Evolutionary conservation across 2,329 filamentous ascomycete species (phyloP).

Genomic region (Juglanconis sp.): DNA sequence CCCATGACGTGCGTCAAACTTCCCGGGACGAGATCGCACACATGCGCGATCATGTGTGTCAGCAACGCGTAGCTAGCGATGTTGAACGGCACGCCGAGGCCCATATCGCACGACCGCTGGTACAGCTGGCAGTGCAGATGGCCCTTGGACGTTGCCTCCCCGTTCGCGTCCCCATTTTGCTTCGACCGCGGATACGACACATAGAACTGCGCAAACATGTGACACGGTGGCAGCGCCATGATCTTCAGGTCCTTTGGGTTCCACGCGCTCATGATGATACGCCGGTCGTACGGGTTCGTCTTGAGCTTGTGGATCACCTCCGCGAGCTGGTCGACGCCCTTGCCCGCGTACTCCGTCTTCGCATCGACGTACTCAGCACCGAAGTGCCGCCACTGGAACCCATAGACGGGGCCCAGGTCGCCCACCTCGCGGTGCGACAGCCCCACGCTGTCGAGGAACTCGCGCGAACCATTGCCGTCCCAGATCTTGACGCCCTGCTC

Average conservation of each 20-base stretch:
- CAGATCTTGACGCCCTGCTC: conserved; percentile 90
- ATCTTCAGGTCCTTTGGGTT: conserved; percentile 81
- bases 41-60: conserved; percentile 92
- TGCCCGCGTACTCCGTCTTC: conserved; percentile 75
- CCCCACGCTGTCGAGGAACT: conserved; percentile 83
- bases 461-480: conserved; percentile 93
- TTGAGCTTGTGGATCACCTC: conserved; percentile 85
- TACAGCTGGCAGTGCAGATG: conserved; percentile 86
- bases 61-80: conserved; percentile 92
- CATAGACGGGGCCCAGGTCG: conserved; percentile 93
- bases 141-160: conserved; percentile 49
- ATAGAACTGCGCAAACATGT: conserved; percentile 98
- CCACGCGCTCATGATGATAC: conserved; percentile 91
- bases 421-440: conserved; percentile 78
- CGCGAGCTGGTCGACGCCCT: conserved; percentile 90
- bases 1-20: conserved; percentile 95
- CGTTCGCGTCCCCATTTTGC: conserved; percentile 22
- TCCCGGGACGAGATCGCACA: conserved; percentile 78
- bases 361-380: conserved; percentile 84
- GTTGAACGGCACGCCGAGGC: conserved; percentile 94
- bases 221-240: conserved; percentile 92
- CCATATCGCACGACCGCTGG: conserved; percentile 95
- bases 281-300: conserved; percentile 79
- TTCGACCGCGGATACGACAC: conserved; percentile 65
- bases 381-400: conserved; percentile 98